These are phyloP conservation scores for Gyromitra esculenta DNA, from an alignment of 2,329 filamentous ascomycete genomes.

Conservation along the genomic window DNA sequence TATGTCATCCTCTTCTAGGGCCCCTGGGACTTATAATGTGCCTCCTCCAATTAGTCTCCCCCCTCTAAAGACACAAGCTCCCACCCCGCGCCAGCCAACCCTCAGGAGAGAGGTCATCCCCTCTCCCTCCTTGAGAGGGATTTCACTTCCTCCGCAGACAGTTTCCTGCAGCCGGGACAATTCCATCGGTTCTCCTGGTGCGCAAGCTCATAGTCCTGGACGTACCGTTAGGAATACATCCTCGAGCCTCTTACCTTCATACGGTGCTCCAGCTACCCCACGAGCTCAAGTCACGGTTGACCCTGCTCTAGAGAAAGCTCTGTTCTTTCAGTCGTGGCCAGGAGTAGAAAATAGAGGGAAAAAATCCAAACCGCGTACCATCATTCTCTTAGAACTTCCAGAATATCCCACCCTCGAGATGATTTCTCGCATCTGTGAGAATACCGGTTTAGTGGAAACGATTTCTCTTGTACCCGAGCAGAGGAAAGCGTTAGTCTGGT, in stretches of 20 bases:
- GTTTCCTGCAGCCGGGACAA: background rate
- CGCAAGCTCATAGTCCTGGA: background rate
- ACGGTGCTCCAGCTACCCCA: background rate
- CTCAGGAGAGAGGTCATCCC: background rate
- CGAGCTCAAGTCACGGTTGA: background rate
- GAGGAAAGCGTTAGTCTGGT: constrained; percentile 22
- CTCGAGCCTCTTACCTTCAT: background rate
- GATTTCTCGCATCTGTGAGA: constrained; percentile 36
- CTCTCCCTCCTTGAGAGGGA: background rate
- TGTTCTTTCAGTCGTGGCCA: constrained; percentile 31
- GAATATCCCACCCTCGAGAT: constrained; percentile 20
- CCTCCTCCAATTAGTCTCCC: background rate
- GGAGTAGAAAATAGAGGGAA: background rate
- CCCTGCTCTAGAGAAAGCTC: background rate
- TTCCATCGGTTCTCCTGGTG: background rate
- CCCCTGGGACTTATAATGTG: background rate
- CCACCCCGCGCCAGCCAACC: background rate
- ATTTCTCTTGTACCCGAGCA: background rate
- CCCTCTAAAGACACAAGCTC: background rate
- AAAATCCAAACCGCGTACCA: background rate
- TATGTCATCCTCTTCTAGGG: background rate
- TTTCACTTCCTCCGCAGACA: background rate
- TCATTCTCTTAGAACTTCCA: constrained; percentile 30
- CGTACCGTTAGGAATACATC: background rate
- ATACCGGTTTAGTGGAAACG: constrained; percentile 29